phyloP scores from a whole-genome alignment of 208 protist genomes.

The Novymonas esmeraldas region DNA sequence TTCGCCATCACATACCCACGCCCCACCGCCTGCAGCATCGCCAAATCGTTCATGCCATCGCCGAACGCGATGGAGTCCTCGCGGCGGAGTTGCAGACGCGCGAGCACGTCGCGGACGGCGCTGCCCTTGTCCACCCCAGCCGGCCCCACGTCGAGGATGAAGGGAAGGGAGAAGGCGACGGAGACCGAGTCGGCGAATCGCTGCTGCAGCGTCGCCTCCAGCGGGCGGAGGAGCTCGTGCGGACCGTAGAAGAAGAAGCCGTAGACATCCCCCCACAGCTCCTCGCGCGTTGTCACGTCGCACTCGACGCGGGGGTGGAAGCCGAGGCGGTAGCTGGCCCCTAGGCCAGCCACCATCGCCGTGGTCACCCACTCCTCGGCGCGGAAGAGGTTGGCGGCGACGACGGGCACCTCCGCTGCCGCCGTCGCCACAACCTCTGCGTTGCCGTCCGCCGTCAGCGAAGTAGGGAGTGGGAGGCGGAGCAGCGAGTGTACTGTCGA shows the following conservation, averaged over 20 bases:
- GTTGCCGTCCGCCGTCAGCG: background rate
- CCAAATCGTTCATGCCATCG: conserved; percentile 57
- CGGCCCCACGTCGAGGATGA: conserved; percentile 38
- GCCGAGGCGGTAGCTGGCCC: conserved; percentile 23
- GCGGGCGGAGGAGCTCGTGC: conserved; percentile 24
- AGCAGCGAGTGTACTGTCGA: conserved; percentile 34
- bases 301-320: conserved; percentile 35
- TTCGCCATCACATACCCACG: conserved; percentile 57
- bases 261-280: background rate
- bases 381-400: conserved; percentile 38
- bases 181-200: conserved; percentile 29
- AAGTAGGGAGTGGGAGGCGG: conserved; percentile 8
- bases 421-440: conserved; percentile 29
- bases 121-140: conserved; percentile 41
- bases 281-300: conserved; percentile 2
- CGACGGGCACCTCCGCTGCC: conserved; percentile 17
- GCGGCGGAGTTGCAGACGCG: conserved; percentile 27
- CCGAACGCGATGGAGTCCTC: conserved; percentile 53
- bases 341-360: conserved; percentile 15
- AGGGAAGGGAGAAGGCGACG: conserved; percentile 31
- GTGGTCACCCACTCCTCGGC: conserved; percentile 41
- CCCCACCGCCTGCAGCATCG: conserved; percentile 43
- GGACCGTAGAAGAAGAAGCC: conserved; percentile 20
- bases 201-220: conserved; percentile 29
- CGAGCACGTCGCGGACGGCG: conserved; percentile 36